These are phyloP conservation scores for Salix purpurea DNA, from an alignment of 345 rosid genomes.

Conservation along the genomic window DNA sequence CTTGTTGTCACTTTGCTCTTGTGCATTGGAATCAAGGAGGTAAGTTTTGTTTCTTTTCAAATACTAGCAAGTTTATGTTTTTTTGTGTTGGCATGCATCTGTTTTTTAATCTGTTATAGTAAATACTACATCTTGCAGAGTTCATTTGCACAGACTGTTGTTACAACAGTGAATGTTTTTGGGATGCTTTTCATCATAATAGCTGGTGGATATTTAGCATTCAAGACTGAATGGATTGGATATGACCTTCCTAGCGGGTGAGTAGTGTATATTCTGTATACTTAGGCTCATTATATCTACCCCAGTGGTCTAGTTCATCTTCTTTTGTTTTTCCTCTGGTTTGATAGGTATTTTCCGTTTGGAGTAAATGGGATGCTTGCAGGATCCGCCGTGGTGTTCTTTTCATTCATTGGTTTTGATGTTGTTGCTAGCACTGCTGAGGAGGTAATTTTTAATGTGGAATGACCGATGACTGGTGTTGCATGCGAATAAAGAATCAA, in stretches of 20 bases:
- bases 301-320: background rate
- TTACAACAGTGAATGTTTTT: slow-evolving; percentile 51
- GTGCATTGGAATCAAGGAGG: slow-evolving; percentile 37
- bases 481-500: background rate
- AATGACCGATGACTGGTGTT: background rate
- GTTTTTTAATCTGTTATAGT: slow-evolving; percentile 1
- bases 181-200: slow-evolving; percentile 51
- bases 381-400: slow-evolving; percentile 61
- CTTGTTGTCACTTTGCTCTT: slow-evolving; percentile 27
- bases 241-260: slow-evolving; percentile 55
- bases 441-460: slow-evolving; percentile 36
- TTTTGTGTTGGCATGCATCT: background rate
- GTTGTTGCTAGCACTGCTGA: slow-evolving; percentile 66
- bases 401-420: slow-evolving; percentile 68
- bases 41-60: background rate
- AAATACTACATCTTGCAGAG: slow-evolving; percentile 36
- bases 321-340: background rate
- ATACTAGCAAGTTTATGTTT: background rate
- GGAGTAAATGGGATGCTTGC: slow-evolving; percentile 67
- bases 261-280: slow-evolving; percentile 10
- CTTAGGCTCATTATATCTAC: background rate
- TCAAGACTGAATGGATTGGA: slow-evolving; percentile 63
- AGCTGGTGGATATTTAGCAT: slow-evolving; percentile 37
- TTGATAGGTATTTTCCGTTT: slow-evolving; percentile 52
- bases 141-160: slow-evolving; percentile 55